phyloP scores from a whole-genome alignment of 148 eudicot species.

The Talinum fruticosum region DNA sequence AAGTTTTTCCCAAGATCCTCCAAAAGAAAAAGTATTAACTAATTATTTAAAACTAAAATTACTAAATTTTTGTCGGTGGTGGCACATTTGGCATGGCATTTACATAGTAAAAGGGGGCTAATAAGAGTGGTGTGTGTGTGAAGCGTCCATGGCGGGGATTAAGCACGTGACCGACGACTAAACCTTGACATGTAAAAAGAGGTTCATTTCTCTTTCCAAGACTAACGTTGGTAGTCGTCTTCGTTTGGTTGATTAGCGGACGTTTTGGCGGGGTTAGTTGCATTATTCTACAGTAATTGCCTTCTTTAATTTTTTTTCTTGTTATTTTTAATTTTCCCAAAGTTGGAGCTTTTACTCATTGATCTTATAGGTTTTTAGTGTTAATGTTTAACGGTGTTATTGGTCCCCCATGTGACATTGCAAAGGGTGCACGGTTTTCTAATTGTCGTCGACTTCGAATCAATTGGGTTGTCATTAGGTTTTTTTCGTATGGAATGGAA shows the following conservation, averaged over 20 bases:
- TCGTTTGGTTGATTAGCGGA: slow-evolving; percentile 7
- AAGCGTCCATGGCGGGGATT: slow-evolving; percentile 23
- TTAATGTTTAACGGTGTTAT: slow-evolving; percentile 20
- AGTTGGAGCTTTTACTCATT: background rate
- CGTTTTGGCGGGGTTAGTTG: slow-evolving; percentile 16
- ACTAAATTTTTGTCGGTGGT: background rate
- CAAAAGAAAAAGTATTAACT: background rate
- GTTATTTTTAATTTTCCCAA: background rate
- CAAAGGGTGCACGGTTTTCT: slow-evolving; percentile 19
- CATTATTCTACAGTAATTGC: slow-evolving; percentile 4
- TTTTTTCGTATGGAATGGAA: no score
- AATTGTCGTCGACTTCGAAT: slow-evolving; percentile 4
- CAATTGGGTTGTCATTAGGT: slow-evolving; percentile 14
- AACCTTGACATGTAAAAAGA: slow-evolving; percentile 24
- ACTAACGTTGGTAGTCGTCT: slow-evolving; percentile 8
- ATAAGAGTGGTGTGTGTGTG: slow-evolving; percentile 28
- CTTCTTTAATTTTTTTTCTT: background rate
- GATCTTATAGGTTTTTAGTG: background rate
- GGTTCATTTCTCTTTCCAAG: background rate
- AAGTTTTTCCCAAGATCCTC: background rate
- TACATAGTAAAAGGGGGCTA: background rate
- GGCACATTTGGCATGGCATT: slow-evolving; percentile 5
- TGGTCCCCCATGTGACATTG: slow-evolving; percentile 21
- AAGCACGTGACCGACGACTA: slow-evolving; percentile 33
- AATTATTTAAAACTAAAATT: background rate